These are phyloP conservation scores for Gonapodya sp. DNA, from an alignment of 192 early-diverging fungal species.

Conservation along the genomic window DNA sequence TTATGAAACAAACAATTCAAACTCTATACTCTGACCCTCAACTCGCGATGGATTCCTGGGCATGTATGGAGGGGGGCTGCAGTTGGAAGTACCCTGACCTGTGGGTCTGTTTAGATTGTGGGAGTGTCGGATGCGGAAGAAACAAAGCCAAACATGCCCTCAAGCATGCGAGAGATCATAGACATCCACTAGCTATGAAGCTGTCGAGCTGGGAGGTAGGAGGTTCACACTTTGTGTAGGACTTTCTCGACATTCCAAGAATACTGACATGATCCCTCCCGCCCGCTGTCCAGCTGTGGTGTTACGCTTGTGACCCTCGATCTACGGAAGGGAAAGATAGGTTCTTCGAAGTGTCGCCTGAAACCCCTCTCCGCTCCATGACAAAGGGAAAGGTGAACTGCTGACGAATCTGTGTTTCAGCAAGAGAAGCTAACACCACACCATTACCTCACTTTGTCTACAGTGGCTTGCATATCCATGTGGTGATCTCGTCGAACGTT, in stretches of 20 bases:
- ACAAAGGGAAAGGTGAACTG: neutral
- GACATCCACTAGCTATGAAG: neutral
- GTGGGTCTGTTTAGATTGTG: neutral
- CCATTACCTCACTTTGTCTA: neutral
- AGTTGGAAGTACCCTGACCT: neutral
- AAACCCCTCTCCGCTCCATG: neutral
- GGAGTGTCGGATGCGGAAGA: neutral
- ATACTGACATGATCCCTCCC: neutral
- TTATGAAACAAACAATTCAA: neutral
- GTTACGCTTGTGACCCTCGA: neutral
- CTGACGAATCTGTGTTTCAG: neutral
- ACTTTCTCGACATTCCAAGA: neutral
- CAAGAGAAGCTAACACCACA: neutral
- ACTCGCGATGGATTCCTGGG: neutral
- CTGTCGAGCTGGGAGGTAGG: neutral
- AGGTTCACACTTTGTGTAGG: neutral
- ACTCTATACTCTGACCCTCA: neutral
- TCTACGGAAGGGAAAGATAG: neutral
- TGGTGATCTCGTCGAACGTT: neutral
- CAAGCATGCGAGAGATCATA: neutral
- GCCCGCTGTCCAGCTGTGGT: neutral
- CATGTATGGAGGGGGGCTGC: neutral
- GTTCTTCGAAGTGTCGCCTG: neutral
- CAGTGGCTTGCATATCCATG: neutral
- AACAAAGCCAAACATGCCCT: neutral